Conservation (phyloP, 495 filamentous ascomycete genomes). For the Recurvomyces mirabilis region DNA sequence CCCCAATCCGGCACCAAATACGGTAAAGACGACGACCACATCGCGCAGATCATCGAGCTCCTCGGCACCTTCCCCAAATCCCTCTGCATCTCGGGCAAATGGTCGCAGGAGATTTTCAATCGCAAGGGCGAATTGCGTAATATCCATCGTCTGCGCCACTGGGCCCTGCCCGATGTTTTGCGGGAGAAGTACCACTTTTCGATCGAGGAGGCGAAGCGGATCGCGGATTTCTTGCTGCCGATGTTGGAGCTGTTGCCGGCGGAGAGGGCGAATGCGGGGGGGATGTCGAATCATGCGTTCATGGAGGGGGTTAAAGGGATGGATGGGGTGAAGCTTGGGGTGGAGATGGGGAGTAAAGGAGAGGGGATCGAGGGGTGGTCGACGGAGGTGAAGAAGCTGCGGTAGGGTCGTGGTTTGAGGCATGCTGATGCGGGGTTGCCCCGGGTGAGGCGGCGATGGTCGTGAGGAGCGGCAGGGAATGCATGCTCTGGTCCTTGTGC, state of each 20-base stretch:
- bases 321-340: constrained; percentile 58
- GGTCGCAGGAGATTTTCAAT: constrained; percentile 98
- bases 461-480: no score
- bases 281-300: constrained; percentile 78
- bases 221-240: constrained; percentile 76
- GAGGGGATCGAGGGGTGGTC: constrained; percentile 97
- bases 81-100: constrained; percentile 82
- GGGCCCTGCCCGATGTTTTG: constrained; percentile 88
- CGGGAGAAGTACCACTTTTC: constrained; percentile 94
- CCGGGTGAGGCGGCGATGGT: no score
- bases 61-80: constrained; percentile 88
- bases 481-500: no score
- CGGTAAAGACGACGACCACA: constrained; percentile 99
- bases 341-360: constrained; percentile 68
- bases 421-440: no score
- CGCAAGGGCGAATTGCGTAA: constrained; percentile 95
- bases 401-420: no score
- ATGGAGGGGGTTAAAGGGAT: constrained; percentile 77
- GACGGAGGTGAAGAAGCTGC: constrained; percentile 65
- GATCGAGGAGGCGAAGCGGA: constrained; percentile 61
- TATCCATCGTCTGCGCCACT: constrained; percentile 92
- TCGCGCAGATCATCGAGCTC: constrained; percentile 97
- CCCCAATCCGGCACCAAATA: constrained; percentile 98
- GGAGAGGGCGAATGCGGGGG: constrained; percentile 85
- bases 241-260: constrained; percentile 88